These are phyloP conservation scores for Aspergillus novoparasiticus DNA, from an alignment of 2,329 filamentous ascomycete genomes.

Conservation along the genomic window DNA sequence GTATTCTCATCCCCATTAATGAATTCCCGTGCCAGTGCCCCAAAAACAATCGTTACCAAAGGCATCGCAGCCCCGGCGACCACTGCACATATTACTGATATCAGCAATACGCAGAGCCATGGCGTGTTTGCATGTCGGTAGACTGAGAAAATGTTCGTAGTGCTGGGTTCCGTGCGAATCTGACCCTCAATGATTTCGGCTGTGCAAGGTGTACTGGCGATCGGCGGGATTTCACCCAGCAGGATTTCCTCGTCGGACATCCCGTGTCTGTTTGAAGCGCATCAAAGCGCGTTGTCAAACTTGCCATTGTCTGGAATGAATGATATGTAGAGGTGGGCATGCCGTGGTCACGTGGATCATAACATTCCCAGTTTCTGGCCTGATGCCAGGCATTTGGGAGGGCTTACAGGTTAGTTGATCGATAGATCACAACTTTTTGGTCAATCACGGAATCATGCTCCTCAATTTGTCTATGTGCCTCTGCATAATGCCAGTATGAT, in stretches of 20 bases:
- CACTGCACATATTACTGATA: background rate
- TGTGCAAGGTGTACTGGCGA: background rate
- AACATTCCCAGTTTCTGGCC: background rate
- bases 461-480: background rate
- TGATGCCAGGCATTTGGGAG: background rate
- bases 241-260: background rate
- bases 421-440: too few relatives aligned
- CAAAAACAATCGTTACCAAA: background rate
- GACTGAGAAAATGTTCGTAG: background rate
- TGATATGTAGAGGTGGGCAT: background rate
- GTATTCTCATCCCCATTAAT: background rate
- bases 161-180: background rate
- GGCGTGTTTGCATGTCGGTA: background rate
- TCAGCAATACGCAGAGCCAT: background rate
- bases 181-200: background rate
- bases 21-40: background rate
- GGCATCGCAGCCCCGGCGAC: background rate
- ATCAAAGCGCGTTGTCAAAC: background rate
- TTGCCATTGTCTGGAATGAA: background rate
- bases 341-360: background rate
- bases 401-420: too few relatives aligned
- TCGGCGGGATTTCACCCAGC: background rate
- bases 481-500: background rate
- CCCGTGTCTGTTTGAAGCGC: background rate
- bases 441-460: fast-evolving